phyloP scores from a whole-genome alignment of 2,329 filamentous ascomycete genomes.

The Apiospora pterosperma region DNA sequence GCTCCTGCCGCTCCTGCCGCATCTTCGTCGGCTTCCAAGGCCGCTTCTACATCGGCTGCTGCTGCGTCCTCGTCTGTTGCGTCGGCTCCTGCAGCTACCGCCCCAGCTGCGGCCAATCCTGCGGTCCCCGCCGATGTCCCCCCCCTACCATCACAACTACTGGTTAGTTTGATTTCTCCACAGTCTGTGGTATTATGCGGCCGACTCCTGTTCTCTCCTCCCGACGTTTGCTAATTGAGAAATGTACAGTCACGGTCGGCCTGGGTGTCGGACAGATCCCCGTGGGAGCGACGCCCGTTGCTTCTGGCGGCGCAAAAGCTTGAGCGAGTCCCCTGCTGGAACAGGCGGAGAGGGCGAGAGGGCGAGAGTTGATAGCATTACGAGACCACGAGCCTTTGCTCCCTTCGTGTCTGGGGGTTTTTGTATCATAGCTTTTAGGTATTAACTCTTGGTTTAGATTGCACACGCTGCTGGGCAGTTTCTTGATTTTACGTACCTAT shows the following conservation, averaged over 20 bases:
- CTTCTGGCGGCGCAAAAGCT: not conserved
- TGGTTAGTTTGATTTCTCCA: not conserved
- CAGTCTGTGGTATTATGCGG: not conserved
- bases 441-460: not conserved
- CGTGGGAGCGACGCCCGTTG: not conserved
- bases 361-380: not conserved
- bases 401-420: not conserved
- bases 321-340: not conserved
- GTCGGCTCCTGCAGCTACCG: not conserved
- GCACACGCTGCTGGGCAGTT: not conserved
- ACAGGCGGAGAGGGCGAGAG: not conserved
- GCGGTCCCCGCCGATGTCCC: not conserved
- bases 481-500: not conserved
- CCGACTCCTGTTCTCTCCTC: not conserved
- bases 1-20: constrained; percentile 11
- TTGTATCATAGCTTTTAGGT: not conserved
- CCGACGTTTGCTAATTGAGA: not conserved
- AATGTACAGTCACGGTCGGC: not conserved
- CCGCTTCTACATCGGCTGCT: constrained; percentile 5
- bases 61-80: not conserved
- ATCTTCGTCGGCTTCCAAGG: constrained; percentile 3
- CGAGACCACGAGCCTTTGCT: not conserved
- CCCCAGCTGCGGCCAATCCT: not conserved
- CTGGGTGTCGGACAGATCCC: not conserved
- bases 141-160: not conserved